Evolutionary conservation across 129 eudicot genomes (phyloP).

Genomic region (Centella asiatica): DNA sequence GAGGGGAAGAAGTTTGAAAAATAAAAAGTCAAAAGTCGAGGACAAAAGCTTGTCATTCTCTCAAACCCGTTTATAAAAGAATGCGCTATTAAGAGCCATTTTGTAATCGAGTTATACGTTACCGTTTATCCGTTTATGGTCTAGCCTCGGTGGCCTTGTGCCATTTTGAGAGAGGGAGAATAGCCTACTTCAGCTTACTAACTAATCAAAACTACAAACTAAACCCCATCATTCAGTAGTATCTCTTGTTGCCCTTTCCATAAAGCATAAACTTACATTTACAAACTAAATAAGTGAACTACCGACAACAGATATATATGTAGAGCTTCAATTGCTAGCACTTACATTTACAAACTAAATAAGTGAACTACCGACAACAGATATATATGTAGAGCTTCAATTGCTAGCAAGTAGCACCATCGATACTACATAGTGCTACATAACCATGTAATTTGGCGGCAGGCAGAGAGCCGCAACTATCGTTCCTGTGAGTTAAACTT

Average conservation of each 20-base stretch:
- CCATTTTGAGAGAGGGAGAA: too few species aligned
- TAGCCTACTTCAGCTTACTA: too few species aligned
- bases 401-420: neutral
- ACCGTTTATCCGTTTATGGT: too few species aligned
- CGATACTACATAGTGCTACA: constrained; percentile 1
- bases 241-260: neutral
- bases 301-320: neutral
- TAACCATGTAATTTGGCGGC: neutral
- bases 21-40: too few species aligned
- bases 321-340: constrained; percentile 2
- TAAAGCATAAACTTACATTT: constrained; percentile 4
- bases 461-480: constrained; percentile 23
- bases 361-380: neutral
- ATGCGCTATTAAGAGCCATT: too few species aligned
- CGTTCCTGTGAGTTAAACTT: constrained; percentile 90
- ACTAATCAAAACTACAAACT: too few species aligned
- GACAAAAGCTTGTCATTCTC: too few species aligned
- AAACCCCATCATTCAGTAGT: neutral
- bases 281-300: neutral
- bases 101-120: too few species aligned
- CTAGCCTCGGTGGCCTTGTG: too few species aligned
- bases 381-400: neutral
- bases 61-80: too few species aligned
- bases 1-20: too few species aligned
- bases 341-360: too few species aligned